Evolutionary conservation across 1,139 yeast species (phyloP), one percentile per base, ranked within the genome.

Genomic region (Kurtzmaniella quercitrusa): DNA sequence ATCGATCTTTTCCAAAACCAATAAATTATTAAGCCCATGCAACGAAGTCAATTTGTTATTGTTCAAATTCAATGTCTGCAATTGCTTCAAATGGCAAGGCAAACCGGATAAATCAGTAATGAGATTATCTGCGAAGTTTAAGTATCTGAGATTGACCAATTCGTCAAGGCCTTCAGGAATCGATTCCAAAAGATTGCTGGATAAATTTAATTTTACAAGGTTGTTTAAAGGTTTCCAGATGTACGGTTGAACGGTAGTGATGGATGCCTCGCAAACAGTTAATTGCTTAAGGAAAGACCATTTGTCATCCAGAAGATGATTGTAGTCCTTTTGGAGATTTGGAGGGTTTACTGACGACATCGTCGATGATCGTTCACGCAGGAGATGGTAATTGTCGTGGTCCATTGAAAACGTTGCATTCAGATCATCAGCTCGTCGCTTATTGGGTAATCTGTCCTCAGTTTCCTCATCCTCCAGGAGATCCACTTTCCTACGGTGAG

Each of bases 211-310:
- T 42, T 81, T 79, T 12, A 79, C 77, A 21, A 82, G 61, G 45
- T 75, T 74, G 14, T 59, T 53, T 29, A 82, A 62, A 2, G 80
- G 78, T 46, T 69, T 70, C 55, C 82, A 79, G 15, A 75, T 62
- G 47, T 65, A 66, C 8, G 68, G 56, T 15, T 76, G 71, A 17
- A 82, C 67, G 7, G 63, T 55, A 0, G 72, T 59, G 17, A 82
- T 74, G 23, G 78, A 75, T 37, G 82, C 76, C 44, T 81, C 85
- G 0, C 79, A 60, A 8, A 82, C 67, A 2, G 83, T 77, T 39
- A 82, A 63, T 58, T 81, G 85, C 46, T 77, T 77, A 40, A 82
- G 62, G 25, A 70, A 65, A 24, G 67, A 65, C 88, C 88, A 82
- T 52, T 74, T 75, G 19, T 56, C 46, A 9, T 73, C 73, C 12